Evolutionary conservation across 1,284 basidiomycete species (phyloP).

Genomic region (Apiotrichum porosum): DNA sequence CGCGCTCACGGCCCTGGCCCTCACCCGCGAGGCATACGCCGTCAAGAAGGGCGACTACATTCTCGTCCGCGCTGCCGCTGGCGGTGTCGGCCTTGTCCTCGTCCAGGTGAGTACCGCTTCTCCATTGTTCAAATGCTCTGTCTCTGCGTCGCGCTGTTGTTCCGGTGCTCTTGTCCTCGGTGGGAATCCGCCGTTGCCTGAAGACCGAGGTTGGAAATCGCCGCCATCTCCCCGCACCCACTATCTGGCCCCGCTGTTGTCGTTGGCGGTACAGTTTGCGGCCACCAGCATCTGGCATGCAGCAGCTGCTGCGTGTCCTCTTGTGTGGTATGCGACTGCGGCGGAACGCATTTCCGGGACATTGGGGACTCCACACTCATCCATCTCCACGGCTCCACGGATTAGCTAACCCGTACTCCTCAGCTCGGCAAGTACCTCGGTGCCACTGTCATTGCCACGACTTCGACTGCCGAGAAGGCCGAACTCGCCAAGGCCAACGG

Average conservation of each 20-base stretch:
- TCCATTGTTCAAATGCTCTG: too few species aligned
- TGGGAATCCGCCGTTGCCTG: too few species aligned
- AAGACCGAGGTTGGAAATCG: conserved; percentile 55
- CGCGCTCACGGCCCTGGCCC: conserved; percentile 72
- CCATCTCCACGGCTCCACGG: too few species aligned
- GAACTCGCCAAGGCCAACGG: conserved; percentile 74
- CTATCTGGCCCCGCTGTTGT: conserved; percentile 52
- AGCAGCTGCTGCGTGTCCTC: too few species aligned
- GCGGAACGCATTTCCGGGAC: too few species aligned
- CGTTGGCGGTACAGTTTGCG: too few species aligned
- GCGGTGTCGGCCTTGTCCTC: conserved; percentile 58
- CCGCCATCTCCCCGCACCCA: conserved; percentile 51
- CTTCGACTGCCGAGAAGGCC: conserved; percentile 78
- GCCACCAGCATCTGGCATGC: too few species aligned
- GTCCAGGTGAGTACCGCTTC: conserved; percentile 52
- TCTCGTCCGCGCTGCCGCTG: conserved; percentile 78
- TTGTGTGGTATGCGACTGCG: too few species aligned
- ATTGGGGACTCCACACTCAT: too few species aligned
- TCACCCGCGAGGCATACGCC: conserved; percentile 76
- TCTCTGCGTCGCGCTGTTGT: too few species aligned
- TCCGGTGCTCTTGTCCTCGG: too few species aligned
- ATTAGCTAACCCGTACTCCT: not conserved
- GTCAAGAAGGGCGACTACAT: conserved; percentile 60
- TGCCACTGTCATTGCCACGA: conserved; percentile 90
- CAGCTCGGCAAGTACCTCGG: conserved; percentile 56